These are phyloP conservation scores for Wickerhamomyces rabaulensis DNA, from an alignment of 805 yeast genomes.

Conservation along the genomic window DNA sequence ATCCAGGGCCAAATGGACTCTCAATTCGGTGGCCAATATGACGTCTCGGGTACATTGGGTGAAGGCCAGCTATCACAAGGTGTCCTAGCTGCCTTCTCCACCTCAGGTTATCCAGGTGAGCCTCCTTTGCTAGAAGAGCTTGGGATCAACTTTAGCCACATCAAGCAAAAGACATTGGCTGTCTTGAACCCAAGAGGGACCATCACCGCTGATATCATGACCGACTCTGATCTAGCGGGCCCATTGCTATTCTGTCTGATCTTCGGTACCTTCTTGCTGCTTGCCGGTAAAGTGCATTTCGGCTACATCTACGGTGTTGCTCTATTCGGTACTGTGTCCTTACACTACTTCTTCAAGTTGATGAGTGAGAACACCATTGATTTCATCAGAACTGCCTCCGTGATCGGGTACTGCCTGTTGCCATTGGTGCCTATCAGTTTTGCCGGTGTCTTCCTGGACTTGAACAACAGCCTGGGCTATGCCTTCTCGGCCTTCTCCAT, in stretches of 20 bases:
- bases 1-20: slow-evolving; percentile 34
- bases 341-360: slow-evolving; percentile 78
- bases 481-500: slow-evolving; percentile 60
- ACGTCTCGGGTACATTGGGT: slow-evolving; percentile 21
- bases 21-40: slow-evolving; percentile 15
- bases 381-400: slow-evolving; percentile 74
- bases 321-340: slow-evolving; percentile 77
- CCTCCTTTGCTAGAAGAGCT: slow-evolving; percentile 88
- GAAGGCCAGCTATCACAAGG: slow-evolving; percentile 61
- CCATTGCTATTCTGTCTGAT: slow-evolving; percentile 84
- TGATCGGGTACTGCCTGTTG: slow-evolving; percentile 87
- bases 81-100: slow-evolving; percentile 84
- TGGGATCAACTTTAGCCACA: slow-evolving; percentile 89
- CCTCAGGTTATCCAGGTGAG: slow-evolving; percentile 93
- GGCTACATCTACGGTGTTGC: slow-evolving; percentile 98
- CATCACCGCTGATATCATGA: slow-evolving; percentile 69
- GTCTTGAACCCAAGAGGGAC: slow-evolving; percentile 71
- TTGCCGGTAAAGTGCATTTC: slow-evolving; percentile 92
- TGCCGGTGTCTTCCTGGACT: slow-evolving; percentile 52
- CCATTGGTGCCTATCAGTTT: slow-evolving; percentile 79
- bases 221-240: slow-evolving; percentile 92
- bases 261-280: slow-evolving; percentile 75
- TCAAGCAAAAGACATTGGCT: slow-evolving; percentile 75
- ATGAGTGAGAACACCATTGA: slow-evolving; percentile 67
- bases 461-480: slow-evolving; percentile 77